A percentile compares a stretch with the other conserved stretches of the same genome.
Evolutionary conservation across 2,329 filamentous ascomycete species (phyloP).

Genomic region (Fusarium sp.): DNA sequence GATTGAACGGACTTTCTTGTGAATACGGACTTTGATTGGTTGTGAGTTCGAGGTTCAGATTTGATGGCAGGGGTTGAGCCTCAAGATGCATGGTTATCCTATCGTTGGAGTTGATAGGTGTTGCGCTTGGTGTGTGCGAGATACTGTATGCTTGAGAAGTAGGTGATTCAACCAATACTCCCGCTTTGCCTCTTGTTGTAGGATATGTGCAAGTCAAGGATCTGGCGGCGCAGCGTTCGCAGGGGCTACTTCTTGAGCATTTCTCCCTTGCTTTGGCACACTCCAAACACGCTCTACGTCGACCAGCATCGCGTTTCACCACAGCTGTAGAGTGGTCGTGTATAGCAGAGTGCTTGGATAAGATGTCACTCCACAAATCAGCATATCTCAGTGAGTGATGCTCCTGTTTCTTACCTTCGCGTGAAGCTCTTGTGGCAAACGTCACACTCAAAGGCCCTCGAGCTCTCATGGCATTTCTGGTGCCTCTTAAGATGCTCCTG

Average conservation of each 20-base stretch:
- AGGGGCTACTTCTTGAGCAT: conserved; percentile 29
- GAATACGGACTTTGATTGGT: not conserved
- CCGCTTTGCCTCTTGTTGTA: accelerated
- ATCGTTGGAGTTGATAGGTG: too few relatives aligned
- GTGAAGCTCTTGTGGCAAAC: conserved; percentile 37
- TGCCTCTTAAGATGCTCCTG: conserved; percentile 42
- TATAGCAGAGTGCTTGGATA: conserved; percentile 10
- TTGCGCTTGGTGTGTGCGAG: not conserved
- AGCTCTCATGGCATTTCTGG: conserved; percentile 29
- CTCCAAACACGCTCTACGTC: conserved; percentile 29
- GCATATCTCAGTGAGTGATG: not conserved
- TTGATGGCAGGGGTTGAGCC: too few relatives aligned
- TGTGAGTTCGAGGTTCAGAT: too few relatives aligned
- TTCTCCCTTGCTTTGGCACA: conserved; percentile 37
- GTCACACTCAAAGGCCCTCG: conserved; percentile 28
- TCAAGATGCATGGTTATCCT: accelerated
- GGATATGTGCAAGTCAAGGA: conserved; percentile 31
- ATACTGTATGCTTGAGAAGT: not conserved
- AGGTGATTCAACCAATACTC: accelerated
- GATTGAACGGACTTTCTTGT: not conserved
- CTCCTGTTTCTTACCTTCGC: conserved; percentile 25
- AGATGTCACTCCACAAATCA: not conserved
- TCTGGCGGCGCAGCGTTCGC: conserved; percentile 22
- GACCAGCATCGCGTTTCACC: not conserved
- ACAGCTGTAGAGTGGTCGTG: not conserved